Conservation (phyloP, 1,284 basidiomycete species). For the Omphalotus olearius region DNA sequence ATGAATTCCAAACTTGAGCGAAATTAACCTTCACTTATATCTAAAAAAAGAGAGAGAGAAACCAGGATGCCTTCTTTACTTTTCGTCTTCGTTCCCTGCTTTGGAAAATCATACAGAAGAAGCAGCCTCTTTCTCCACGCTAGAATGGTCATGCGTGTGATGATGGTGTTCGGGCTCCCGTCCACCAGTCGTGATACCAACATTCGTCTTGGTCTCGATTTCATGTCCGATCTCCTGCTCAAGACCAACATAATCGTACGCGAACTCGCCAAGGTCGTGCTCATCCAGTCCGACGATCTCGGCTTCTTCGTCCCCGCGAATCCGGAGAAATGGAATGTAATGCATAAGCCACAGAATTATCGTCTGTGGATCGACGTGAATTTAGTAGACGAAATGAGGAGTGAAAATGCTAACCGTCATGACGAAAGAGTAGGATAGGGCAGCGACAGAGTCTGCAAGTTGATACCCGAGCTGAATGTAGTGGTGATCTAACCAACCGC, state of each 20-base stretch:
- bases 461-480: conserved; percentile 68
- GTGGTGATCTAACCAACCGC: conserved; percentile 74
- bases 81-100: too few relatives aligned
- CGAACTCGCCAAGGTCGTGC: conserved; percentile 77
- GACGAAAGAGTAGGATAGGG: conserved; percentile 60
- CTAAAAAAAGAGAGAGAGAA: too few relatives aligned
- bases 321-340: conserved; percentile 71
- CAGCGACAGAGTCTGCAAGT: conserved; percentile 54
- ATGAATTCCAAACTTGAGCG: too few relatives aligned
- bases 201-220: conserved; percentile 12
- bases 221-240: conserved; percentile 18
- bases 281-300: conserved; percentile 85
- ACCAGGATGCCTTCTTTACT: too few relatives aligned
- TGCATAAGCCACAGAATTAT: conserved; percentile 80
- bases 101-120: neutral
- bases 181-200: conserved; percentile 9
- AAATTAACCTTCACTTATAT: too few relatives aligned
- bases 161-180: conserved; percentile 13
- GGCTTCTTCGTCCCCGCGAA: conserved; percentile 67
- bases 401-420: conserved; percentile 33
- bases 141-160: conserved; percentile 7
- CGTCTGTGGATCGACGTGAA: conserved; percentile 31
- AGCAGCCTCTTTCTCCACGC: conserved; percentile 8
- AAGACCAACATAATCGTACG: conserved; percentile 31
- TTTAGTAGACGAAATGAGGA: neutral